Conservation (phyloP, 805 yeast genomes). For the Zygoascus bituminiphila region DNA sequence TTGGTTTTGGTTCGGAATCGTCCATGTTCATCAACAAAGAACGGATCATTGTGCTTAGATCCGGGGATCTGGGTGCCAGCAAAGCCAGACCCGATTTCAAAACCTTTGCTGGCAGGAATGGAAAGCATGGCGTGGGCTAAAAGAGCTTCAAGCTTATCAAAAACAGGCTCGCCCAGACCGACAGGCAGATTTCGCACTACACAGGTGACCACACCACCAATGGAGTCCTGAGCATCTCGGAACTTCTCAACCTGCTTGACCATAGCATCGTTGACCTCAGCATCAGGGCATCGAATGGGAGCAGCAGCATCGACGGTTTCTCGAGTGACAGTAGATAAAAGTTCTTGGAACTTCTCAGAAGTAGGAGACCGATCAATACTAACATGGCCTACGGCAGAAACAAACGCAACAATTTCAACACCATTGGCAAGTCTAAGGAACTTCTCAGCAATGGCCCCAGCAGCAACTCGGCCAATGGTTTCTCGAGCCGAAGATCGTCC, state of each 20-base stretch:
- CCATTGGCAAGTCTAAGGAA: constrained; percentile 64
- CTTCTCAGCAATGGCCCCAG: constrained; percentile 97
- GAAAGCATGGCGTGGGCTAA: constrained; percentile 98
- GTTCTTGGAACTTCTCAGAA: constrained; percentile 53
- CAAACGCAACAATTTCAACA: constrained; percentile 95
- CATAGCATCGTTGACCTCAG: constrained; percentile 64
- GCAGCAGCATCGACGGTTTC: constrained; percentile 81
- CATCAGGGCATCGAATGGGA: constrained; percentile 91
- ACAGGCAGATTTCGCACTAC: constrained; percentile 88
- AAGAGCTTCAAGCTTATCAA: constrained; percentile 91
- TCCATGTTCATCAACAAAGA: constrained; percentile 51
- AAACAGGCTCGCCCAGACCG: constrained; percentile 97
- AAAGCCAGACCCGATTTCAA: constrained; percentile 96
- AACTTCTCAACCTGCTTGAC: constrained; percentile 77
- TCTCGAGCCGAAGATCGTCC: constrained; percentile 97
- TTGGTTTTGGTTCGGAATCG: constrained; percentile 80
- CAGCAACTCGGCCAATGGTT: constrained; percentile 98
- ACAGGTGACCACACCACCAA: constrained; percentile 97
- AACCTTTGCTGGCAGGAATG: constrained; percentile 96
- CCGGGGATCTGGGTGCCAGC: constrained; percentile 86
- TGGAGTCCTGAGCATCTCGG: constrained; percentile 82
- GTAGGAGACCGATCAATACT: constrained; percentile 67
- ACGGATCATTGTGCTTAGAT: constrained; percentile 88
- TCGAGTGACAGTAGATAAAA: constrained; percentile 72
- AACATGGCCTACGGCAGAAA: constrained; percentile 80